These are phyloP conservation scores for Cyberlindnera misumaiensis DNA, from an alignment of 805 yeast species.

Conservation along the genomic window DNA sequence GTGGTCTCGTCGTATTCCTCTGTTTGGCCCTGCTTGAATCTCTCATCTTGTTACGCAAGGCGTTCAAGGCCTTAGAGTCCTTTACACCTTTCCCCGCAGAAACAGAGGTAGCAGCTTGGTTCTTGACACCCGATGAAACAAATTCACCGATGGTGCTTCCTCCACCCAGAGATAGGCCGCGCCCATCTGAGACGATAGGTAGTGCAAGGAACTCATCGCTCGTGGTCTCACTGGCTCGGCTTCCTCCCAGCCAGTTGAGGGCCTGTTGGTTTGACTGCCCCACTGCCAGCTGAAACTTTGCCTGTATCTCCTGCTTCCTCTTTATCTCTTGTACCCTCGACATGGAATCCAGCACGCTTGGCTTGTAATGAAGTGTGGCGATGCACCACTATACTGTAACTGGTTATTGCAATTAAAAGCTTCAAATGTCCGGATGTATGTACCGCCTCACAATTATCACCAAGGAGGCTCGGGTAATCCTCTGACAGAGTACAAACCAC, in stretches of 20 bases:
- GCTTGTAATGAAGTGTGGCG: no score
- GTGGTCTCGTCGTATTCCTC: neutral
- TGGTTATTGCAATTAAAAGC: no score
- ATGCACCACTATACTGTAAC: no score
- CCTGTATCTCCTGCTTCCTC: conserved; percentile 20
- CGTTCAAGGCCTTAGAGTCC: conserved; percentile 19
- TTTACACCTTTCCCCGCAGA: conserved; percentile 2
- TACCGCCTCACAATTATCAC: no score
- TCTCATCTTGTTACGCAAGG: conserved; percentile 18
- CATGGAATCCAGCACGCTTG: conserved; percentile 7
- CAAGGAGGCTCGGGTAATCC: no score
- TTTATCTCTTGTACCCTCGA: conserved; percentile 22
- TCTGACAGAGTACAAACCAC: neutral
- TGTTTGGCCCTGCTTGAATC: neutral
- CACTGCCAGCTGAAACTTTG: conserved; percentile 17
- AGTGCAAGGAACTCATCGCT: conserved; percentile 15
- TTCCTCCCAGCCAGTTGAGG: conserved; percentile 13
- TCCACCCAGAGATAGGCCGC: conserved; percentile 15
- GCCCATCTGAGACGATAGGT: conserved; percentile 19
- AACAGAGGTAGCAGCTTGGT: conserved; percentile 2
- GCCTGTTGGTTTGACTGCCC: conserved; percentile 15
- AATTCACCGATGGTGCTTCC: conserved; percentile 21
- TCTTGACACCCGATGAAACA: conserved; percentile 13
- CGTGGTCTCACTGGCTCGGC: neutral
- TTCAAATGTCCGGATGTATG: no score